A percentile compares a stretch with the other conserved stretches of the same genome.
Evolutionary conservation across 345 rosid species (phyloP).

Genomic region (Reutealis trisperma): DNA sequence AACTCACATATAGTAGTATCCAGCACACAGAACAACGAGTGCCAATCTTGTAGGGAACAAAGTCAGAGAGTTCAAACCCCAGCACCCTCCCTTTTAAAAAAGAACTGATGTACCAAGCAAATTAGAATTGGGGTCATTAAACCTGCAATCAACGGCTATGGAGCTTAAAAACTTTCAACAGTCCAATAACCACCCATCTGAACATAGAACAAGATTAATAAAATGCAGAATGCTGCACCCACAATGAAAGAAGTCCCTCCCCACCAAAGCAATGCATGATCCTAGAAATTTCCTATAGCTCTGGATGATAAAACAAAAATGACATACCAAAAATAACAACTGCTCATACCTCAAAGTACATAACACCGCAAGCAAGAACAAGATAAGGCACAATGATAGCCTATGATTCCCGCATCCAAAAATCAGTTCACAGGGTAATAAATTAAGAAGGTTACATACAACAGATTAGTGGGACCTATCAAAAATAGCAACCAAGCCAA

Average conservation of each 20-base stretch:
- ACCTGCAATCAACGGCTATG: neutral
- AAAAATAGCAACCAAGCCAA: constrained; percentile 11
- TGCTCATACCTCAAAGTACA: constrained; percentile 1
- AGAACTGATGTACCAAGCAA: too few species aligned
- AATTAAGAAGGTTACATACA: constrained; percentile 26
- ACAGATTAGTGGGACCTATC: constrained; percentile 13
- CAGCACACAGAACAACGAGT: too few species aligned
- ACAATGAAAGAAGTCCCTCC: neutral
- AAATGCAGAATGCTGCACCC: neutral
- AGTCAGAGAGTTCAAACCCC: too few species aligned
- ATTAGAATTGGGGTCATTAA: too few species aligned
- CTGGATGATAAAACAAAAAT: neutral
- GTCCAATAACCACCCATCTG: neutral
- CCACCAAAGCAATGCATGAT: neutral
- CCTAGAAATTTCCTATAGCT: neutral
- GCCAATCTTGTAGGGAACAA: neutral
- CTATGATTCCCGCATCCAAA: constrained; percentile 5
- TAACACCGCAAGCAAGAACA: neutral
- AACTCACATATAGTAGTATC: too few species aligned
- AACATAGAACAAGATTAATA: too few species aligned
- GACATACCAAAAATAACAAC: neutral
- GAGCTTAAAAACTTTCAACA: neutral
- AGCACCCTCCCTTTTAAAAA: neutral
- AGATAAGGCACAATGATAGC: constrained; percentile 7
- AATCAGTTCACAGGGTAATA: constrained; percentile 9